Evolutionary conservation across 352 stramenopile species (phyloP).

Genomic region (Pythium dissimile): DNA sequence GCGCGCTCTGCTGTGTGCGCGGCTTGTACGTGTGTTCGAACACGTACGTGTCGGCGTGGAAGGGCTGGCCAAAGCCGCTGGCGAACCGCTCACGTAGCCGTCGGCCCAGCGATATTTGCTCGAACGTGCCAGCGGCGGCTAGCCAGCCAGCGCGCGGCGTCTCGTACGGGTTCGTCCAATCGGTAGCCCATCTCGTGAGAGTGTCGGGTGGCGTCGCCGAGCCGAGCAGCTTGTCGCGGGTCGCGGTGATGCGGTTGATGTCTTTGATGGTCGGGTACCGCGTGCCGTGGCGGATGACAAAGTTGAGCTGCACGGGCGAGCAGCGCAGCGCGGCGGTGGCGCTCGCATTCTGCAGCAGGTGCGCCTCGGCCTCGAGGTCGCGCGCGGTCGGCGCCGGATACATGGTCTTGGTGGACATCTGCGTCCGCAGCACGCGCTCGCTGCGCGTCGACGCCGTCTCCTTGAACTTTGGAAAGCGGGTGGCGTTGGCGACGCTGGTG

Average conservation of each 20-base stretch:
- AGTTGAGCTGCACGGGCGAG: conserved; percentile 65
- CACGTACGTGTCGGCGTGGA: conserved; percentile 33
- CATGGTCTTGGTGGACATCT: conserved; percentile 83
- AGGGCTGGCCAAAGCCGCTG: conserved; percentile 20
- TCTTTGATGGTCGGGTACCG: conserved; percentile 79
- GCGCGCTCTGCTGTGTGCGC: conserved; percentile 72
- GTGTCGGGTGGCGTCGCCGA: neutral
- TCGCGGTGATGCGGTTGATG: conserved; percentile 49
- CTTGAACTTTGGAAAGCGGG: neutral
- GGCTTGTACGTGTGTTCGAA: conserved; percentile 84
- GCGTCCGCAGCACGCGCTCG: conserved; percentile 33
- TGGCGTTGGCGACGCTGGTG: too few species aligned
- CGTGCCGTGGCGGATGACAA: conserved; percentile 73
- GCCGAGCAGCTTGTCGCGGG: conserved; percentile 33
- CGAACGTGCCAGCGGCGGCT: conserved; percentile 45
- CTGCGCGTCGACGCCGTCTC: conserved; percentile 1
- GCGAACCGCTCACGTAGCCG: conserved; percentile 51
- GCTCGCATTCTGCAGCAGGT: neutral
- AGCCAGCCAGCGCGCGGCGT: conserved; percentile 45
- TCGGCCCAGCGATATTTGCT: conserved; percentile 57
- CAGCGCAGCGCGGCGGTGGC: conserved; percentile 24
- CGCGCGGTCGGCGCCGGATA: conserved; percentile 34
- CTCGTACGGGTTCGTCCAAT: conserved; percentile 55
- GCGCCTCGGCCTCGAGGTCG: conserved; percentile 4
- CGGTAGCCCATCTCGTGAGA: conserved; percentile 27